Evolutionary conservation across 1,284 basidiomycete genomes (phyloP).

Genomic region (Cutaneotrichosporon cyanovorans): DNA sequence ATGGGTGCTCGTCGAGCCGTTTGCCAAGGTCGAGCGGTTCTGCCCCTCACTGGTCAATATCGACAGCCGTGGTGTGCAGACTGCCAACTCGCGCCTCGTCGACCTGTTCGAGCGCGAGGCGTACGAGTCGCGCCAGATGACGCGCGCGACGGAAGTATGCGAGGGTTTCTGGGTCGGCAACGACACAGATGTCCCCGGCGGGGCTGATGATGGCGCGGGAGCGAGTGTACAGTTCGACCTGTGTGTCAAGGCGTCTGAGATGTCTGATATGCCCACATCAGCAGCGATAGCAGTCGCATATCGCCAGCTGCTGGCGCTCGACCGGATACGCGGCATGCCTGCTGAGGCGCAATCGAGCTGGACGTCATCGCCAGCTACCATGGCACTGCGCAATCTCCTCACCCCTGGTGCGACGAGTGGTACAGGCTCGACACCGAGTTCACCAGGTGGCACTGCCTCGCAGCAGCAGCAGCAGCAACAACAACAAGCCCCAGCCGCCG

Average conservation of each 20-base stretch:
- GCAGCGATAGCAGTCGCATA: slow-evolving; percentile 20
- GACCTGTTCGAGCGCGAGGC: slow-evolving; percentile 49
- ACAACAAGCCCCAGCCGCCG: neutral
- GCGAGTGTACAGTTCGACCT: slow-evolving; percentile 35
- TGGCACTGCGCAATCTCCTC: slow-evolving; percentile 40
- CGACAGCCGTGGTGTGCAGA: slow-evolving; percentile 46
- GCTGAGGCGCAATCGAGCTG: slow-evolving; percentile 19
- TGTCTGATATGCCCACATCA: slow-evolving; percentile 40
- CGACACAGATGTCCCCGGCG: slow-evolving; percentile 43
- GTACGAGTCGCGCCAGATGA: slow-evolving; percentile 46
- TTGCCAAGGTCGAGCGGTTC: slow-evolving; percentile 49
- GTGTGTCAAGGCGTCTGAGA: slow-evolving; percentile 43
- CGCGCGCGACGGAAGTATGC: slow-evolving; percentile 70
- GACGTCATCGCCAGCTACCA: slow-evolving; percentile 37
- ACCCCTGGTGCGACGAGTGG: slow-evolving; percentile 16
- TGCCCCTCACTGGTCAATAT: slow-evolving; percentile 52
- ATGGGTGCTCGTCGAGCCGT: slow-evolving; percentile 66
- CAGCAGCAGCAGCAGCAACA: too few species aligned
- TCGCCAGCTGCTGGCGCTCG: slow-evolving; percentile 29
- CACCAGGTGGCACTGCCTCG: neutral
- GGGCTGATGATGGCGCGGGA: slow-evolving; percentile 32
- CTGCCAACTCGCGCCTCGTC: slow-evolving; percentile 43
- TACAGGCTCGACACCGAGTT: too few species aligned
- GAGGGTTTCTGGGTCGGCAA: slow-evolving; percentile 53
- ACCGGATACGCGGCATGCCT: slow-evolving; percentile 17